phyloP scores from a whole-genome alignment of 176 grass and related monocot genomes.

The Phoenix roebelenii region DNA sequence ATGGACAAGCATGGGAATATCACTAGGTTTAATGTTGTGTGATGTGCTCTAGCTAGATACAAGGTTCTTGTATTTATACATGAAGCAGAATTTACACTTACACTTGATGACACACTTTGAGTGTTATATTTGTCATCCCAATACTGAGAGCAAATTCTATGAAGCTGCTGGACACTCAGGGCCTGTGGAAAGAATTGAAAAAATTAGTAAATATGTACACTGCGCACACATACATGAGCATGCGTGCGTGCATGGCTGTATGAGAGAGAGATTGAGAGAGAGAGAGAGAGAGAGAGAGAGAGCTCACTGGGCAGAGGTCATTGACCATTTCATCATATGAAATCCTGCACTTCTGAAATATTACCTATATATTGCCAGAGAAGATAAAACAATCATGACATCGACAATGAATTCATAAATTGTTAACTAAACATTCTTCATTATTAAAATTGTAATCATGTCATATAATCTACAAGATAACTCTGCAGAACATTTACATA shows the following conservation, averaged over 20 bases:
- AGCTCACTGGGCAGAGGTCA: constrained; percentile 70
- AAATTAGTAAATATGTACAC: not conserved
- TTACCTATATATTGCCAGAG: constrained; percentile 47
- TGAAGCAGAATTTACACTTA: constrained; percentile 22
- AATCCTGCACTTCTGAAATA: constrained; percentile 90
- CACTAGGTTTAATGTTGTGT: no score
- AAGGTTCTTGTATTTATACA: no score
- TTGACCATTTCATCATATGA: constrained; percentile 75
- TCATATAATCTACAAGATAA: no score
- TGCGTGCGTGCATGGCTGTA: not conserved
- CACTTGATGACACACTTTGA: constrained; percentile 70
- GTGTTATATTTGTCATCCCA: constrained; percentile 96
- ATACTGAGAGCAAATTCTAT: constrained; percentile 93
- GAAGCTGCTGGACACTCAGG: constrained; percentile 78
- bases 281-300: not conserved
- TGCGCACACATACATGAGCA: not conserved
- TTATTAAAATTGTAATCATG: no score
- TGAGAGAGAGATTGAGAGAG: not conserved
- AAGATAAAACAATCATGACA: constrained; percentile 1
- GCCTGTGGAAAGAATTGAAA: constrained; percentile 33
- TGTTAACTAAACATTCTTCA: no score
- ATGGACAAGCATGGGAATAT: no score
- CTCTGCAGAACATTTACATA: no score
- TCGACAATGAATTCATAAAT: constrained; percentile 22
- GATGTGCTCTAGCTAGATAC: no score